Percentiles rank a stretch among this genome's conserved stretches.
These are phyloP conservation scores for Stephania yunnanensis DNA, from an alignment of 164 flowering plant genomes.

Conservation along the genomic window DNA sequence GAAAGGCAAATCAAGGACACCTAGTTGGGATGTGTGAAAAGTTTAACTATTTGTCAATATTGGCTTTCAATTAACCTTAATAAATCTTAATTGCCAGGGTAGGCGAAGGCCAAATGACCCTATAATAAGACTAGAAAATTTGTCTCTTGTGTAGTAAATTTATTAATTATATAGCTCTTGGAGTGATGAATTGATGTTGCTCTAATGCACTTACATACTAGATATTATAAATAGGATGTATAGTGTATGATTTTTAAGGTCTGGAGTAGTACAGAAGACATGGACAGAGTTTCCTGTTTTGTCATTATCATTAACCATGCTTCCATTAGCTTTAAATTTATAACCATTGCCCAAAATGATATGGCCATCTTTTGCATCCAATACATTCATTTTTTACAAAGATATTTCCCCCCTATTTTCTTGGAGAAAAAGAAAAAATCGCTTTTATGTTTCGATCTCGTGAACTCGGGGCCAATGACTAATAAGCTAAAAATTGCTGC, in stretches of 20 bases:
- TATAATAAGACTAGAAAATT: background rate
- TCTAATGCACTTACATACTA: background rate
- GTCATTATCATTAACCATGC: conserved; percentile 3
- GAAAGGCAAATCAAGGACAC: too few relatives aligned
- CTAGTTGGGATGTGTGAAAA: too few relatives aligned
- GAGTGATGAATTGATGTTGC: background rate
- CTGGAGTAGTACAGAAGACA: background rate
- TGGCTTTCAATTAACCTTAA: background rate
- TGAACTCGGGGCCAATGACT: background rate
- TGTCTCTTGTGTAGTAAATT: background rate
- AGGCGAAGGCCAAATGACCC: background rate
- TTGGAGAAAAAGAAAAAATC: background rate
- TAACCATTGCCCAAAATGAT: background rate
- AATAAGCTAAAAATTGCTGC: background rate
- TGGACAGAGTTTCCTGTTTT: background rate
- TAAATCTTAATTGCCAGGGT: background rate
- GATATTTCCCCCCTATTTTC: background rate
- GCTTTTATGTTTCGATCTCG: background rate
- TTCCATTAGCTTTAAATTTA: conserved; percentile 1
- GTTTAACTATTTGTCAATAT: too few relatives aligned
- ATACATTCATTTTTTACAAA: background rate
- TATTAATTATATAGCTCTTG: too few relatives aligned
- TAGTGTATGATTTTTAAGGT: background rate
- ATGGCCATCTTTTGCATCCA: background rate
- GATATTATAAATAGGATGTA: background rate